Conservation (phyloP, 2,329 filamentous ascomycete species). For the Fusarium pseudograminearum region DNA sequence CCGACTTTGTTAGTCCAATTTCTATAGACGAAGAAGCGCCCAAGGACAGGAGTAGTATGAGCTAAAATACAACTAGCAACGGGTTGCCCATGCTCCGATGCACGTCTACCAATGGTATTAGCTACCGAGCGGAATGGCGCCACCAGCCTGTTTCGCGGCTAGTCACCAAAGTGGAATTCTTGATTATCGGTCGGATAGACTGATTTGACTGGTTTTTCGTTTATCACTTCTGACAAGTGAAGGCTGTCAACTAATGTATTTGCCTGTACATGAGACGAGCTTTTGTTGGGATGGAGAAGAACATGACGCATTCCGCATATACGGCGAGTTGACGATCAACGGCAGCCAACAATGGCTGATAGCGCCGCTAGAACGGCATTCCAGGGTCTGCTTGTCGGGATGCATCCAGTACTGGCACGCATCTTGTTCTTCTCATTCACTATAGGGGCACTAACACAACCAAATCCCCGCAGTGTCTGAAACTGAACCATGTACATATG, state of each 20-base stretch:
- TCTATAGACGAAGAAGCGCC: slow-evolving; percentile 2
- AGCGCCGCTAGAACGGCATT: slow-evolving; percentile 16
- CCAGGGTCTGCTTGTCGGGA: slow-evolving; percentile 8
- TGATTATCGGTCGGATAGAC: slow-evolving; percentile 4
- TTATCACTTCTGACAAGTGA: slow-evolving; percentile 14
- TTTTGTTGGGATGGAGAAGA: not conserved
- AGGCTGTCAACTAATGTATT: not conserved
- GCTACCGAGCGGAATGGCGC: slow-evolving; percentile 39
- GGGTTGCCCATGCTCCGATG: slow-evolving; percentile 21
- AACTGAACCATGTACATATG: slow-evolving; percentile 32
- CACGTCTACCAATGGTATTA: slow-evolving; percentile 26
- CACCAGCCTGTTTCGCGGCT: slow-evolving; percentile 22
- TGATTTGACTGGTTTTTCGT: not conserved
- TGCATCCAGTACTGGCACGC: slow-evolving; percentile 24
- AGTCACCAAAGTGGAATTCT: slow-evolving; percentile 24
- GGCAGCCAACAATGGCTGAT: not conserved
- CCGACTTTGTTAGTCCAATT: slow-evolving; percentile 5
- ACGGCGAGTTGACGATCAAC: not conserved
- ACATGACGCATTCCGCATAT: not conserved
- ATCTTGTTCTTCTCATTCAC: slow-evolving; percentile 25
- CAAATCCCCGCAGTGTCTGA: slow-evolving; percentile 35
- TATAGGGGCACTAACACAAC: slow-evolving; percentile 21
- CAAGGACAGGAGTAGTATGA: slow-evolving; percentile 10
- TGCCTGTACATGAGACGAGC: not conserved
- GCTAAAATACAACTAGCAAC: slow-evolving; percentile 28